Conservation (phyloP, 1,284 basidiomycete genomes). For the Apiotrichum laibachii region DNA sequence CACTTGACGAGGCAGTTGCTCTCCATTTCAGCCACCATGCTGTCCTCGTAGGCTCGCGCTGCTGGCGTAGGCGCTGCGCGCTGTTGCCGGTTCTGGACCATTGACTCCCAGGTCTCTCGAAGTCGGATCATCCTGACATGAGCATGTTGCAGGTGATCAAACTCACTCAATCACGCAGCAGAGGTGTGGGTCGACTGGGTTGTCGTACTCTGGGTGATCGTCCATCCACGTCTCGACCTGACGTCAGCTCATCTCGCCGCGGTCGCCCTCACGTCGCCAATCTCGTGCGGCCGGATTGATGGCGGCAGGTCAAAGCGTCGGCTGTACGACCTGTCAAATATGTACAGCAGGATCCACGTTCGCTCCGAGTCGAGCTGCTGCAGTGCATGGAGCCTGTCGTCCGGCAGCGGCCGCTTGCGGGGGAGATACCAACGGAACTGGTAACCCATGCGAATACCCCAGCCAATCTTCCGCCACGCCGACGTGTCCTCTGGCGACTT, state of each 20-base stretch:
- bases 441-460: conserved; percentile 19
- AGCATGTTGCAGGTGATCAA: not conserved
- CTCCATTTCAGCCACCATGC: conserved; percentile 1
- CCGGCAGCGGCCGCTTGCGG: conserved; percentile 2
- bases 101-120: conserved; percentile 1
- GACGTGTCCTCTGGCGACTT: conserved; percentile 20
- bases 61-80: not conserved
- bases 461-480: conserved; percentile 26
- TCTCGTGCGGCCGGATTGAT: conserved; percentile 4
- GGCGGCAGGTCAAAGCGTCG: conserved; percentile 1
- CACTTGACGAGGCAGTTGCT: not conserved
- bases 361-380: conserved; percentile 8
- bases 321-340: conserved; percentile 1
- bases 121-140: not conserved
- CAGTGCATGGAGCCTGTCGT: not conserved
- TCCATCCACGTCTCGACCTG: conserved; percentile 6
- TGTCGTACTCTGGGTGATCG: conserved; percentile 8
- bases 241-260: not conserved
- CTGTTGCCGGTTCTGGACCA: not conserved
- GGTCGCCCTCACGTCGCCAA: conserved; percentile 1
- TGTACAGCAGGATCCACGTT: conserved; percentile 6
- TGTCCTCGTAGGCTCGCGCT: not conserved
- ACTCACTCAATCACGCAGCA: conserved; percentile 11
- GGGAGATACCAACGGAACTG: conserved; percentile 15
- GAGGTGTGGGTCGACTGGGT: conserved; percentile 12